Conservation (phyloP, 805 yeast species). For the Cyberlindnera maritima region DNA sequence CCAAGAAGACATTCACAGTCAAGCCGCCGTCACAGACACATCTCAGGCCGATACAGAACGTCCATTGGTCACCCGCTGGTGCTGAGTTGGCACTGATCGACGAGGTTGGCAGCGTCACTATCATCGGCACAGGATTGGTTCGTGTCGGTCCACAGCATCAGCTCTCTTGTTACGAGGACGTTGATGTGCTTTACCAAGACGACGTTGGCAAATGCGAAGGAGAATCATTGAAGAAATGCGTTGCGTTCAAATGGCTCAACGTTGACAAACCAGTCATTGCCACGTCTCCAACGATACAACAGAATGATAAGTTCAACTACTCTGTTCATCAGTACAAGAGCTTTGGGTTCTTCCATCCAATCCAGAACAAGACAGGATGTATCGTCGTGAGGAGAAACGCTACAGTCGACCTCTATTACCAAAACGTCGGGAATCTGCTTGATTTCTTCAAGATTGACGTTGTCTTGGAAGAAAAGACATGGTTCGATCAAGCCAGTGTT, state of each 20-base stretch:
- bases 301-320: slow-evolving; percentile 42
- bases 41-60: slow-evolving; percentile 4
- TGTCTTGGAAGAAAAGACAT: slow-evolving; percentile 30
- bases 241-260: slow-evolving; percentile 70
- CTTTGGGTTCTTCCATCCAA: slow-evolving; percentile 65
- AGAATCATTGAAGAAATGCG: slow-evolving; percentile 26
- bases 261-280: slow-evolving; percentile 64
- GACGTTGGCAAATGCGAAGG: slow-evolving; percentile 25
- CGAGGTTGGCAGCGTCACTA: slow-evolving; percentile 60
- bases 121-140: slow-evolving; percentile 50
- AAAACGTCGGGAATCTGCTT: slow-evolving; percentile 47
- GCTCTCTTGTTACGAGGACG: slow-evolving; percentile 25
- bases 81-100: slow-evolving; percentile 83
- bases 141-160: slow-evolving; percentile 32
- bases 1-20: slow-evolving; percentile 24
- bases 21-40: slow-evolving; percentile 24
- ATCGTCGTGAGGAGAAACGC: slow-evolving; percentile 66
- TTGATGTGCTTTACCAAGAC: slow-evolving; percentile 36
- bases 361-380: slow-evolving; percentile 66
- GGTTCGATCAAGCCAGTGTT: slow-evolving; percentile 41
- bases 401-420: slow-evolving; percentile 55
- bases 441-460: slow-evolving; percentile 46
- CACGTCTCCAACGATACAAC: slow-evolving; percentile 55
- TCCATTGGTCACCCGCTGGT: slow-evolving; percentile 77
- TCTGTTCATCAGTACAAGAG: slow-evolving; percentile 58